phyloP scores from a whole-genome alignment of 2,329 filamentous ascomycete species.

The Lecanicillium sp. region DNA sequence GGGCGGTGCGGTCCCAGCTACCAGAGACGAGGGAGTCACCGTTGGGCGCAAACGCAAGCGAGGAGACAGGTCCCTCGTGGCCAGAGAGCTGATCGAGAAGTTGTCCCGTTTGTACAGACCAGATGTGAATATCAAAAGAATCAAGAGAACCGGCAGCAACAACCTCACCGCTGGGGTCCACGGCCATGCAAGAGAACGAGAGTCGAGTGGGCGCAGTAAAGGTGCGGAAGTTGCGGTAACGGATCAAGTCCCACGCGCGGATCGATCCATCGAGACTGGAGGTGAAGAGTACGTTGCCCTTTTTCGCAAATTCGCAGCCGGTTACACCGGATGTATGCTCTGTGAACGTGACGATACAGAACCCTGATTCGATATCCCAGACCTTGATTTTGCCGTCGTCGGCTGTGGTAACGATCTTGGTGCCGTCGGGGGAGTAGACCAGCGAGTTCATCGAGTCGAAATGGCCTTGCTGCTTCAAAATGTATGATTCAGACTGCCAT shows the following conservation, averaged over 20 bases:
- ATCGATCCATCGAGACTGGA: conserved; percentile 91
- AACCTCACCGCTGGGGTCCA: conserved; percentile 96
- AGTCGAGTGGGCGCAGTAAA: conserved; percentile 90
- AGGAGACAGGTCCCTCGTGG: conserved; percentile 89
- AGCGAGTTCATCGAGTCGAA: conserved; percentile 93
- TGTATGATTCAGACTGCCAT: conserved; percentile 98
- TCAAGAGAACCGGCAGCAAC: conserved; percentile 92
- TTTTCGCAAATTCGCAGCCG: conserved; percentile 88
- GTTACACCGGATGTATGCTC: conserved; percentile 95
- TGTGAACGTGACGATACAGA: conserved; percentile 96
- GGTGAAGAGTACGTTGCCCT: conserved; percentile 93
- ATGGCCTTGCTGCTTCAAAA: conserved; percentile 95
- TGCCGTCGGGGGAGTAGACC: conserved; percentile 88
- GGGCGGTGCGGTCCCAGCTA: conserved; percentile 93
- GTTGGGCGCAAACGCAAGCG: conserved; percentile 81
- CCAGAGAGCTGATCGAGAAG: conserved; percentile 84
- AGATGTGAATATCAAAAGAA: conserved; percentile 95
- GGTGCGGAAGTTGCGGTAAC: conserved; percentile 94
- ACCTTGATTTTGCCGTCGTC: conserved; percentile 99
- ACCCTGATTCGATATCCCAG: conserved; percentile 94
- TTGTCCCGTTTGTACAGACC: conserved; percentile 97
- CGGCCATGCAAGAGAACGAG: conserved; percentile 88
- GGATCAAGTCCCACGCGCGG: conserved; percentile 89
- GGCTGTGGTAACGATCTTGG: conserved; percentile 85
- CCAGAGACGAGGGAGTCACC: conserved; percentile 80